Conservation (phyloP, 257 asterid species). For the Primulina eburnea region DNA sequence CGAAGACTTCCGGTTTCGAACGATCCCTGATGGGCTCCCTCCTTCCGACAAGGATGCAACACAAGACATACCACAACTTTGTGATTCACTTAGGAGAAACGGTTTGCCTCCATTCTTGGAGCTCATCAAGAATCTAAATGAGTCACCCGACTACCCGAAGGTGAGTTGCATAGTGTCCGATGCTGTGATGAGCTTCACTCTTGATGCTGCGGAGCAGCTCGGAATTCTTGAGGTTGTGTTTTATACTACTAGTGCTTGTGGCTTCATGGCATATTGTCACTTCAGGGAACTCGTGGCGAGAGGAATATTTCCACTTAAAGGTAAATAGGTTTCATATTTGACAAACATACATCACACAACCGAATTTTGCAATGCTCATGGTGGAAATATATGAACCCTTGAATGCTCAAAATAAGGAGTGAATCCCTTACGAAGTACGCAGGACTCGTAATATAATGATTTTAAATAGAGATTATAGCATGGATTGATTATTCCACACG, state of each 20-base stretch:
- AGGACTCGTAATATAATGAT: too few species aligned
- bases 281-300: slow-evolving; percentile 40
- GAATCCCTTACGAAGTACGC: too few species aligned
- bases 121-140: slow-evolving; percentile 46
- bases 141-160: slow-evolving; percentile 36
- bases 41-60: slow-evolving; percentile 53
- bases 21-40: slow-evolving; percentile 74
- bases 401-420: too few species aligned
- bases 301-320: slow-evolving; percentile 55
- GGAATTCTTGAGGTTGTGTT: slow-evolving; percentile 57
- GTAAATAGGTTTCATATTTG: slow-evolving; percentile 18
- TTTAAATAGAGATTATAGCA: too few species aligned
- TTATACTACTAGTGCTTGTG: slow-evolving; percentile 60
- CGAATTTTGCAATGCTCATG: too few species aligned
- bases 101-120: slow-evolving; percentile 43
- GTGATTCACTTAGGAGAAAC: slow-evolving; percentile 33
- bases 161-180: slow-evolving; percentile 65
- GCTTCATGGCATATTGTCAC: slow-evolving; percentile 50
- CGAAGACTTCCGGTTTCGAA: slow-evolving; percentile 40
- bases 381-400: too few species aligned
- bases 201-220: slow-evolving; percentile 55
- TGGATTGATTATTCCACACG: too few species aligned
- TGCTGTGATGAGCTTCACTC: slow-evolving; percentile 64
- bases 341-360: not conserved
- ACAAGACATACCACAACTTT: slow-evolving; percentile 60